These are phyloP conservation scores for Volvox reticuliferus DNA, from an alignment of 139 green algal species.

Conservation along the genomic window DNA sequence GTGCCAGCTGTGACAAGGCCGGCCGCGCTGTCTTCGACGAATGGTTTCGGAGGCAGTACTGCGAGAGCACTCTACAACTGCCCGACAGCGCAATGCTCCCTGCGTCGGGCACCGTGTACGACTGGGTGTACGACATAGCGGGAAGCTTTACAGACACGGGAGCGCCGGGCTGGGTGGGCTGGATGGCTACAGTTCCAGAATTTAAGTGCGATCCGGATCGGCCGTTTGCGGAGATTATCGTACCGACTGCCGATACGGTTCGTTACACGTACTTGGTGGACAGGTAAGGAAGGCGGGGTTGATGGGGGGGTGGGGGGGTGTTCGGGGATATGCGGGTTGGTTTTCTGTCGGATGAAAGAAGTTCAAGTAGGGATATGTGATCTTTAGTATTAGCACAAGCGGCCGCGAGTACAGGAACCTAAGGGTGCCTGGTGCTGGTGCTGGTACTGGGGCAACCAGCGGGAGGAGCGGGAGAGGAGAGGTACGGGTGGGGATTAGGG, in stretches of 20 bases:
- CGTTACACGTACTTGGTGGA: slow-evolving; percentile 84
- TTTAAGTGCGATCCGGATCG: slow-evolving; percentile 79
- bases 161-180: slow-evolving; percentile 71
- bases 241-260: slow-evolving; percentile 84
- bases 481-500: too few relatives aligned
- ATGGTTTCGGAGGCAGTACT: slow-evolving; percentile 60
- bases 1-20: slow-evolving; percentile 77
- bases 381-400: too few relatives aligned
- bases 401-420: too few relatives aligned
- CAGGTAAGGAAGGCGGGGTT: slow-evolving; percentile 2
- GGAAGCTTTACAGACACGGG: slow-evolving; percentile 20
- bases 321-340: too few relatives aligned
- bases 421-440: neutral
- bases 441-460: too few relatives aligned
- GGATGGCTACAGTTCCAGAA: slow-evolving; percentile 81
- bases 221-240: slow-evolving; percentile 83
- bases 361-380: too few relatives aligned
- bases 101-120: slow-evolving; percentile 58
- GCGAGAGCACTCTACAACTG: slow-evolving; percentile 17
- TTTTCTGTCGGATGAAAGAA: neutral
- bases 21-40: slow-evolving; percentile 72
- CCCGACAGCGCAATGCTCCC: slow-evolving; percentile 60
- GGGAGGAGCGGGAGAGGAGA: too few relatives aligned
- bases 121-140: slow-evolving; percentile 75
- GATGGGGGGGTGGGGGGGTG: neutral